Evolutionary conservation across 306 rosid species (phyloP), one percentile per base, ranked within the genome.

Genomic region (Betula pendula): DNA sequence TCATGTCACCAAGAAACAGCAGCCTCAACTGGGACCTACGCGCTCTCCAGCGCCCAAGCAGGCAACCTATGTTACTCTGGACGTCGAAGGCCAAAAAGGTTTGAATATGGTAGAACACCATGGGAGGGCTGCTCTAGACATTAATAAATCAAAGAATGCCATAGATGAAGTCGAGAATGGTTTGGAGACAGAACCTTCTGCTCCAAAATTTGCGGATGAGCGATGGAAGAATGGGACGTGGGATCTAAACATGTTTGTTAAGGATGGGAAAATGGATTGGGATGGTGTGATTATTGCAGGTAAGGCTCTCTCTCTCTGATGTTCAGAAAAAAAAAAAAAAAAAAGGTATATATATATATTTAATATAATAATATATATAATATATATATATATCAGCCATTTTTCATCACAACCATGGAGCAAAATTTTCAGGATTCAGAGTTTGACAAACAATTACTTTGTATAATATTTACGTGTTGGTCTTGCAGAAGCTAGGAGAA

Each of bases 201-300:
- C 14, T 4, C 20, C 29, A 44, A 81, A 35, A 52, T 81, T 77
- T 66, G 48, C 16, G 0, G 83, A 86, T n/a, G n/a, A 75, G 73
- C 68, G 80, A n/a, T 86, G 90, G 87, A 86, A 79, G 77, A 81
- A 83, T 8, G 87, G 87, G 33, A 83, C 85, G 15, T 86, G 87
- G 87, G 85, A 86, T 86, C 62, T 83, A 4, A 86, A 81, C 44
- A 72, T 81, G 90, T 81, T 86, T 77, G 81, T 80, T 27, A 73
- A 68, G 22, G 59, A 81, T 69, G 81, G 90, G 16, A 86, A 71
- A 56, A 71, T 86, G 62, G 82, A 83, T 47, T 83, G 87, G 84
- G 87, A 81, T 72, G 82, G 70, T 42, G 78, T 86, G 60, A 86
- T 86, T 69, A 44, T 72, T 56, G 85, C 87, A 81, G 84, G 84